Evolutionary conservation across 345 rosid genomes (phyloP).

Genomic region (Aegle marmelos): DNA sequence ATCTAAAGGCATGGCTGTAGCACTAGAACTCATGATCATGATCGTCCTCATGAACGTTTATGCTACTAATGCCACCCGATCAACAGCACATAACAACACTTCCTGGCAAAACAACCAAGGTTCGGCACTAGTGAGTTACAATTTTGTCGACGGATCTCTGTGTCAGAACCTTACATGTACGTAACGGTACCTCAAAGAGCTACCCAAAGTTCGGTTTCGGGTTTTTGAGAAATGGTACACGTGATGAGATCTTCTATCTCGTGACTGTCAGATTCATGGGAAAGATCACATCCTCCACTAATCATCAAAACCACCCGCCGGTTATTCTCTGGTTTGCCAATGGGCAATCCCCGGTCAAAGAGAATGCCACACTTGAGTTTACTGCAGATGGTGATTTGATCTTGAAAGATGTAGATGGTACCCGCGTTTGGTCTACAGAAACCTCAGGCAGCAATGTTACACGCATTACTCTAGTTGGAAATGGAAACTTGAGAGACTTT

Average conservation of each 20-base stretch:
- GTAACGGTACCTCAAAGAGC: neutral
- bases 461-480: neutral
- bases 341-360: conserved; percentile 12
- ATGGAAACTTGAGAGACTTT: conserved; percentile 15
- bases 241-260: neutral
- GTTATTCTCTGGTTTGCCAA: conserved; percentile 10
- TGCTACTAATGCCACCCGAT: neutral
- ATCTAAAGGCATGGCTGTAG: neutral
- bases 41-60: neutral
- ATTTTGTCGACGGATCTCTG: neutral
- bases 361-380: conserved; percentile 13
- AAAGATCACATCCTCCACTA: neutral
- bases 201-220: neutral
- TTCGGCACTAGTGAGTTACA: neutral
- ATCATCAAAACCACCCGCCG: neutral
- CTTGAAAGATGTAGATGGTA: conserved; percentile 10
- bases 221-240: neutral
- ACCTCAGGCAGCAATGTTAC: neutral
- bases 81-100: neutral
- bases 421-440: conserved; percentile 3
- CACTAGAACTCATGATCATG: neutral
- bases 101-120: neutral
- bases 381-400: conserved; percentile 5
- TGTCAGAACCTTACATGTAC: neutral
- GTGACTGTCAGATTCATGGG: neutral